phyloP scores from a whole-genome alignment of 2,329 filamentous ascomycete genomes.

The Hypoxylon sp. region DNA sequence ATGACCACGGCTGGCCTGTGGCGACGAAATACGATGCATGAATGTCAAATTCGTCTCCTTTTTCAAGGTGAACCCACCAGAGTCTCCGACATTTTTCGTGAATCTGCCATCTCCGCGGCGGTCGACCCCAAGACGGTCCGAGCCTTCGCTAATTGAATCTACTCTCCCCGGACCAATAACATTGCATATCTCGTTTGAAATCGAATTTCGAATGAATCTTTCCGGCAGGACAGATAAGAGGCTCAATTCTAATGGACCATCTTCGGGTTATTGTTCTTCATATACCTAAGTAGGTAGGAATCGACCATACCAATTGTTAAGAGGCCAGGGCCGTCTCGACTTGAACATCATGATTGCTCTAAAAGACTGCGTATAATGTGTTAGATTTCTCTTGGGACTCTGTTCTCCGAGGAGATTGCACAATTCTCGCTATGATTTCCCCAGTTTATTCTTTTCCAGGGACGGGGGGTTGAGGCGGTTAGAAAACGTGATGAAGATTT shows the following conservation, averaged over 20 bases:
- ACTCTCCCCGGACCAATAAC: neutral
- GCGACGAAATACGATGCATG: slow-evolving; percentile 17
- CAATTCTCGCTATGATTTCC: slow-evolving; percentile 9
- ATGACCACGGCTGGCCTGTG: slow-evolving; percentile 17
- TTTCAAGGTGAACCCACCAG: slow-evolving; percentile 38
- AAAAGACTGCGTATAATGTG: neutral
- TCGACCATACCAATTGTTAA: slow-evolving; percentile 7
- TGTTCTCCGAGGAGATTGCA: slow-evolving; percentile 19
- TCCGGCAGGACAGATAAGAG: slow-evolving; percentile 1
- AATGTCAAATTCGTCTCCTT: slow-evolving; percentile 10
- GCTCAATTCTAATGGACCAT: neutral
- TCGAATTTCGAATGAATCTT: slow-evolving; percentile 6
- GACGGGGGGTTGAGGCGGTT: neutral
- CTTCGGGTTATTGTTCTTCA: neutral
- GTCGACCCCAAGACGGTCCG: slow-evolving; percentile 10
- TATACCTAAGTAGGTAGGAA: neutral
- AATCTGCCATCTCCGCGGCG: slow-evolving; percentile 45
- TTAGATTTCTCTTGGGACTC: slow-evolving; percentile 1
- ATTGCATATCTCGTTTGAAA: slow-evolving; percentile 15
- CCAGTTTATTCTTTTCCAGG: neutral
- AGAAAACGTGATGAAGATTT: neutral
- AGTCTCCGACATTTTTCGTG: slow-evolving; percentile 40
- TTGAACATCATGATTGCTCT: neutral
- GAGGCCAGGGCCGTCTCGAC: neutral
- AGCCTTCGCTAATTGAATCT: slow-evolving; percentile 25